Percentiles rank a stretch among this genome's conserved stretches.
These are phyloP conservation scores for Amylocarpus encephaloides DNA, from an alignment of 2,329 filamentous ascomycete genomes.

Conservation along the genomic window DNA sequence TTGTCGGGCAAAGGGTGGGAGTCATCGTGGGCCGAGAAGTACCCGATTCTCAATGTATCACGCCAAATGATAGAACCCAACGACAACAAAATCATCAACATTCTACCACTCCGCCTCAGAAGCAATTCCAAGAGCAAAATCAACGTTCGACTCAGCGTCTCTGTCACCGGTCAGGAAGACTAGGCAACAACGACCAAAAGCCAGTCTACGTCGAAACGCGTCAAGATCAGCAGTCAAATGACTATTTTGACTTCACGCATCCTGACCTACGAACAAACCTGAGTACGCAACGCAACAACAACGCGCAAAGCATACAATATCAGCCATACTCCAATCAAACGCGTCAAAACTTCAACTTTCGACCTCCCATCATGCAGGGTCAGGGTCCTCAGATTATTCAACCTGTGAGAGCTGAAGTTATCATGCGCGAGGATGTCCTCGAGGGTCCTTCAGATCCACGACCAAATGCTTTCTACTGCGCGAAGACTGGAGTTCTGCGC, in stretches of 20 bases:
- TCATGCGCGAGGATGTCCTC: constrained; percentile 50
- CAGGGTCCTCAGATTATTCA: constrained; percentile 37
- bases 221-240: neutral
- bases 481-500: constrained; percentile 44
- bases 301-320: neutral
- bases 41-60: too few relatives aligned
- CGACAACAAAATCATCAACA: too few relatives aligned
- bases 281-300: neutral
- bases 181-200: too few relatives aligned
- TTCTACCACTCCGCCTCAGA: too few relatives aligned
- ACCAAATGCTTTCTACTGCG: constrained; percentile 55
- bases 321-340: neutral
- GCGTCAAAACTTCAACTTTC: neutral
- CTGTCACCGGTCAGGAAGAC: too few relatives aligned
- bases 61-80: too few relatives aligned
- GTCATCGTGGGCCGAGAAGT: neutral
- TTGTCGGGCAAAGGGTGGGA: neutral
- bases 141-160: too few relatives aligned
- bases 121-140: too few relatives aligned
- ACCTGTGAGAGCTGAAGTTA: constrained; percentile 42
- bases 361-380: constrained; percentile 15
- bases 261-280: neutral
- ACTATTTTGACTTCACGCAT: neutral
- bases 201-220: too few relatives aligned
- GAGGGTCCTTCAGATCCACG: constrained; percentile 46